A percentile compares a stretch with the other conserved stretches of the same genome.
phyloP scores from a whole-genome alignment of 768 basidiomycete species.

The Leccinum obscurum region DNA sequence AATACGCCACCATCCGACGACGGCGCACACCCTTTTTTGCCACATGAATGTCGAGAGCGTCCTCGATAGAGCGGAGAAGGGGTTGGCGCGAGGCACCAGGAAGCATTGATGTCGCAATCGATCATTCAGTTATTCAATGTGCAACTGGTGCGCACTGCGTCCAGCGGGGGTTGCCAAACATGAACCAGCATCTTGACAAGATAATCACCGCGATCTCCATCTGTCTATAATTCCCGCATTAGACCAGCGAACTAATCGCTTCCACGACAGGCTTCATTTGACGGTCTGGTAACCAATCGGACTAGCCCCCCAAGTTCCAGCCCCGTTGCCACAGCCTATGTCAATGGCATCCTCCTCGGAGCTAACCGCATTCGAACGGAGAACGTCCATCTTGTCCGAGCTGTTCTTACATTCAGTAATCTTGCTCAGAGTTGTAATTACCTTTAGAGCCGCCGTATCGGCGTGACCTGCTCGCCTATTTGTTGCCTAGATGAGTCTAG shows the following conservation, averaged over 20 bases:
- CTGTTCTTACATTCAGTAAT: constrained; percentile 7
- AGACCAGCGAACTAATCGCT: constrained; percentile 9
- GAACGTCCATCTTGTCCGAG: not conserved
- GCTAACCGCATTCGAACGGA: constrained; percentile 5
- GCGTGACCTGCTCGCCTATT: not conserved
- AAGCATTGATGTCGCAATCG: constrained; percentile 7
- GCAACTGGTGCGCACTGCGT: not conserved
- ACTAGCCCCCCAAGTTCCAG: not conserved
- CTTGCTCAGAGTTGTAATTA: not conserved
- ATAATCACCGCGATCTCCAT: constrained; percentile 31
- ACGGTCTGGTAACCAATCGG: not conserved
- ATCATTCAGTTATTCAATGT: not conserved
- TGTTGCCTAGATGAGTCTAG: not conserved
- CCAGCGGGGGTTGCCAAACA: not conserved
- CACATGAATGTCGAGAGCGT: constrained; percentile 11
- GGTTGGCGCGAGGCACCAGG: constrained; percentile 6
- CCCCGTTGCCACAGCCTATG: constrained; percentile 6
- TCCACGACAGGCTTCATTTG: constrained; percentile 1
- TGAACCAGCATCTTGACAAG: not conserved
- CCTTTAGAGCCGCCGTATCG: constrained; percentile 5
- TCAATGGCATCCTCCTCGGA: constrained; percentile 2
- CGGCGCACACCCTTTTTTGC: constrained; percentile 5
- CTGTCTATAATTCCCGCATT: constrained; percentile 14
- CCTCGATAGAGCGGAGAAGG: constrained; percentile 12
- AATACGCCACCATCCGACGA: constrained; percentile 9